Base-by-base conservation (phyloP, 164 flowering plant species). In the Tinospora cordifolia region DNA sequence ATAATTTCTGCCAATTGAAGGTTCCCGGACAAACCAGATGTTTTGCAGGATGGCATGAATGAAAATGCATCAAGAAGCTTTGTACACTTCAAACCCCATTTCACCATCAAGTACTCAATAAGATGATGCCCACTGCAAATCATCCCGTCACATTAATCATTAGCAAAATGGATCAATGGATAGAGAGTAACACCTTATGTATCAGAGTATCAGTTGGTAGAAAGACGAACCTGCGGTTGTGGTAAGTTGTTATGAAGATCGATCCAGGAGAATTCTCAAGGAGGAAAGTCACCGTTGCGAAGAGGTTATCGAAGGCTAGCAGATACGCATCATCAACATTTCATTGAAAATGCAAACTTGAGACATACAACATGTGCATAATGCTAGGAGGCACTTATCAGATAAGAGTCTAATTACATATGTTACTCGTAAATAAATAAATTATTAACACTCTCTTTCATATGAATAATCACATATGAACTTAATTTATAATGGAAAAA, bases 61-160 rank as follows among this genome's bases (percentile, higher is more conserved):
- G 98, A 88, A 75, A 83, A 91, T 57, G 88, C 96, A 76, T 93
- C 96, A 40, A 91, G 68, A 76, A 90, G 89, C 71, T 86, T 93
- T 60, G 76, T 74, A 65, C 97, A 91, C 75, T 90, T 90, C 74
- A n/a, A n/a, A n/a, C n/a, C n/a, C n/a, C n/a, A n/a, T n/a, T n/a
- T n/a, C n/a, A n/a, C n/a, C n/a, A n/a, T n/a, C n/a, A n/a, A n/a
- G n/a, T n/a, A n/a, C n/a, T n/a, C n/a, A n/a, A n/a, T n/a, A n/a
- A n/a, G n/a, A n/a, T n/a, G n/a, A n/a, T n/a, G n/a, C n/a, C n/a
- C n/a, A n/a, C n/a, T n/a, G n/a, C n/a, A n/a, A n/a, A n/a, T 40
- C 38, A 71, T 25, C n/a, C 49, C 30, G 64, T 26, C 49, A 0
- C 34, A 57, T 57, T 22, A 25, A 13, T 65, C 12, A 63, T 22